Base-by-base conservation (phyloP, 768 basidiomycete genomes). In the Chiua virens region DNA sequence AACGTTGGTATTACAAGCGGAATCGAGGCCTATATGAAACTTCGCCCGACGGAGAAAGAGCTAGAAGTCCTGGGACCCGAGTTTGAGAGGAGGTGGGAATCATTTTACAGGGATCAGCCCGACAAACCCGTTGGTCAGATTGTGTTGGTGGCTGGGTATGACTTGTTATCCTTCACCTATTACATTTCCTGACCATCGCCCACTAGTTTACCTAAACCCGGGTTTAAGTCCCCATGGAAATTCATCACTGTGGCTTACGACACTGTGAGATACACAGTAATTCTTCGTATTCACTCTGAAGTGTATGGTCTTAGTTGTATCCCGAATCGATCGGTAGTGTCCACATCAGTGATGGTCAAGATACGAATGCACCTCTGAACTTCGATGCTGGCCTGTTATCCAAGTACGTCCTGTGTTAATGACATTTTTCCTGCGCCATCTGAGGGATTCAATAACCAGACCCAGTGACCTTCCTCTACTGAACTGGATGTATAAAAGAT, bases 401-500 rank as follows among this genome's bases (percentile, higher is more conserved):
- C 25, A 56, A 73, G 80, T 81, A 42, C 32, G 74, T 32, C 17
- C 38, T 20, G 3, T 5, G 10, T 42, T 25, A 8, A 13, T 7
- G 14, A n/a, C 18, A 13, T 34, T 34, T 17, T 17, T 23, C 13
- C 9, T 30, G 23, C 18, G 2, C 15, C 2, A 11, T 3, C 36
- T 35, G 17, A 17, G 14, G 15, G 3, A n/a, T 23, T 27, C 23
- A 28, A 34, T 17, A 11, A 8, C 17, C 27, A 57, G 58, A 21
- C 40, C 53, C 5, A 47, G 70, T 7, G 79, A 81, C 57, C 20
- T 85, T 10, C 71, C 61, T 1, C 64, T 75, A 15, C 58, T 83
- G 43, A 70, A 71, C 49, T 80, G 78, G 75, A 69, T 61, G 0
- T 85, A 83, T 63, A 86, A 85, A 58, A 75, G 72, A 43, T 51